Evolutionary conservation across 2,329 filamentous ascomycete genomes (phyloP), one percentile per base, ranked within the genome.

Genomic region (Colletotrichum destructivum): DNA sequence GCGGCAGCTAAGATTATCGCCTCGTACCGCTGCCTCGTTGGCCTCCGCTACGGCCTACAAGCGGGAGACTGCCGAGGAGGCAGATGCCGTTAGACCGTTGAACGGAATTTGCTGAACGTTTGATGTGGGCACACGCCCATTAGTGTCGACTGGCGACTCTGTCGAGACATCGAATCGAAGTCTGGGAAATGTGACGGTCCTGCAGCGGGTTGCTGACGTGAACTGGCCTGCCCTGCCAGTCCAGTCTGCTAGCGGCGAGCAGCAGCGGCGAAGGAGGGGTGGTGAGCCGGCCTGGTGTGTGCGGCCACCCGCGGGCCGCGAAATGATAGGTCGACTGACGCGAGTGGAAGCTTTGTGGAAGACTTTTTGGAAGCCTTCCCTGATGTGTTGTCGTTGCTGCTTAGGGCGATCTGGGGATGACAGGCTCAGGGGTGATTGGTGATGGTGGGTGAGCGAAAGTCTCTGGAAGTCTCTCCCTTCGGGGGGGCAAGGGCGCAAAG

Each of bases 291-390:
- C 31, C 8, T 35, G 31, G 31, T 35, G 31, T 35, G 35, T 38
- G 35, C n/a, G 21, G 69, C 35, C 12, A 18, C 21, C 31, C 12
- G 47, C 21, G 54, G 31, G 54, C 54, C 52, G 60, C 35, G n/a
- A n/a, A 60, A 31, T 64, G 59, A 71, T 69, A 69, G 64, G 69
- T 35, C n/a, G 59, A 13, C 60, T 55, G 54, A 44, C 64, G 59
- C 60, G 47, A 56, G 31, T 64, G 40, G 66, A 69, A 63, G 65
- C 47, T 42, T 56, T 46, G 60, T 69, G 59, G 69, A 69, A 71
- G 65, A 11, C 52, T 31, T 12, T 61, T 71, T 69, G 46, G 65
- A 69, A 71, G 65, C 46, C 35, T 60, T 60, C 54, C 59, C 54
- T 71, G 40, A 31, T 46, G 47, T 47, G 69, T 60, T 38, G 46